Conservation (phyloP, 1,284 basidiomycete genomes). For the Neonothopanus nambi region DNA sequence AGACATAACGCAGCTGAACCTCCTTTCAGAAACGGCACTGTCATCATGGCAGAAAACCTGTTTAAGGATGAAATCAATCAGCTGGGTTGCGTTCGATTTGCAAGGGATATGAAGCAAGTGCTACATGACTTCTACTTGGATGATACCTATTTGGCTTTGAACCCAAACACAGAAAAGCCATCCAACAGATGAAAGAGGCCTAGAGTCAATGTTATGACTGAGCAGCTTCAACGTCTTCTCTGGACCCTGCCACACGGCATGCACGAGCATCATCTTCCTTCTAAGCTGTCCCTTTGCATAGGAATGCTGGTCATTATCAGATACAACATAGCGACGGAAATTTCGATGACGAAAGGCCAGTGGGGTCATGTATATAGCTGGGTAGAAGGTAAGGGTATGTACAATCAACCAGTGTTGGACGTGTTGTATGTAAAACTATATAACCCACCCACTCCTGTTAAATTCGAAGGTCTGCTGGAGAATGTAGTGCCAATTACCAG, state of each 20-base stretch:
- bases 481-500: slow-evolving; percentile 39
- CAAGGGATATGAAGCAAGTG: slow-evolving; percentile 8
- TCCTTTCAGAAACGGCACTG: slow-evolving; percentile 14
- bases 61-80: slow-evolving; percentile 20
- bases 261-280: slow-evolving; percentile 26
- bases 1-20: not conserved
- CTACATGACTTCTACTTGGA: slow-evolving; percentile 13
- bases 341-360: slow-evolving; percentile 42
- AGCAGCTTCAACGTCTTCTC: slow-evolving; percentile 23
- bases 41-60: slow-evolving; percentile 21
- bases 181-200: not conserved
- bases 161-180: not conserved
- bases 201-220: not conserved
- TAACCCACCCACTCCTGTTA: slow-evolving; percentile 28
- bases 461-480: slow-evolving; percentile 31
- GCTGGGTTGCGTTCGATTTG: slow-evolving; percentile 19
- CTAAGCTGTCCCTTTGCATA: slow-evolving; percentile 33
- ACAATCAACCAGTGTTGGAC: slow-evolving; percentile 12
- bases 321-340: slow-evolving; percentile 36
- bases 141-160: slow-evolving; percentile 1
- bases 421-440: slow-evolving; percentile 28
- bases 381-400: slow-evolving; percentile 18
- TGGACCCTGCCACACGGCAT: slow-evolving; percentile 28
- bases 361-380: slow-evolving; percentile 36
- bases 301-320: slow-evolving; percentile 42